Conservation (phyloP, 495 filamentous ascomycete species). For the Lentithecium fluviatile region DNA sequence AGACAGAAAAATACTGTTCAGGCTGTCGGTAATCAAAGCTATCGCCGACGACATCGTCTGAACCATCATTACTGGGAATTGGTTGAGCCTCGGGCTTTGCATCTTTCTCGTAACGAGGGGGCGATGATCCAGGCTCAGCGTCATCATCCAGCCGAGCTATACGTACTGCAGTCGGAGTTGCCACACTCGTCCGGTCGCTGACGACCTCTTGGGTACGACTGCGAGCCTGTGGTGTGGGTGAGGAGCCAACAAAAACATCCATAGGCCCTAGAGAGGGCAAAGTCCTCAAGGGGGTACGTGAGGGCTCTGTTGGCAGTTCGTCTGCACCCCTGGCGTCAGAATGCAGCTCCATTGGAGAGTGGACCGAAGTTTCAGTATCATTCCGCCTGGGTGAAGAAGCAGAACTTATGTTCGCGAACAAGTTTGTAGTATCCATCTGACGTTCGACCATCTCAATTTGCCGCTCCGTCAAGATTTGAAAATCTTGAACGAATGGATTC, state of each 20-base stretch:
- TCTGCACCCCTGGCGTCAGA: conserved; percentile 24
- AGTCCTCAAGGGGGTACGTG: conserved; percentile 40
- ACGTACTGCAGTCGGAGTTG: conserved; percentile 21
- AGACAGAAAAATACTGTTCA: not conserved
- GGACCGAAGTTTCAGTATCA: conserved; percentile 1
- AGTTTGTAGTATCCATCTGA: conserved; percentile 60
- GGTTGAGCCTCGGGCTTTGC: not conserved
- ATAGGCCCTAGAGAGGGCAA: conserved; percentile 22
- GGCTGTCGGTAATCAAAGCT: conserved; percentile 25
- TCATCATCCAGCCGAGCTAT: conserved; percentile 6
- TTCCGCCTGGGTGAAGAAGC: conserved; percentile 45
- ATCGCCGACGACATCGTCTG: conserved; percentile 7
- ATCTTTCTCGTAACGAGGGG: conserved; percentile 19
- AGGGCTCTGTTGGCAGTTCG: conserved; percentile 29
- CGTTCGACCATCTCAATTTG: conserved; percentile 69
- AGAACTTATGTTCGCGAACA: conserved; percentile 70
- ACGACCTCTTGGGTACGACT: conserved; percentile 24
- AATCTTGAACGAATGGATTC: conserved; percentile 48
- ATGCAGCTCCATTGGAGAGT: conserved; percentile 1
- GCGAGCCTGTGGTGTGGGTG: conserved; percentile 63
- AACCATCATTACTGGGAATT: not conserved
- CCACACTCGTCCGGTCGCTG: conserved; percentile 10
- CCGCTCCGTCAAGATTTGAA: conserved; percentile 68
- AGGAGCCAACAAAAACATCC: conserved; percentile 72
- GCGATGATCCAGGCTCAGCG: conserved; percentile 24